A percentile compares a stretch with the other conserved stretches of the same genome.
Evolutionary conservation across 169 alveolate genomes (phyloP).

Genomic region (Amoebophrya sp.): DNA sequence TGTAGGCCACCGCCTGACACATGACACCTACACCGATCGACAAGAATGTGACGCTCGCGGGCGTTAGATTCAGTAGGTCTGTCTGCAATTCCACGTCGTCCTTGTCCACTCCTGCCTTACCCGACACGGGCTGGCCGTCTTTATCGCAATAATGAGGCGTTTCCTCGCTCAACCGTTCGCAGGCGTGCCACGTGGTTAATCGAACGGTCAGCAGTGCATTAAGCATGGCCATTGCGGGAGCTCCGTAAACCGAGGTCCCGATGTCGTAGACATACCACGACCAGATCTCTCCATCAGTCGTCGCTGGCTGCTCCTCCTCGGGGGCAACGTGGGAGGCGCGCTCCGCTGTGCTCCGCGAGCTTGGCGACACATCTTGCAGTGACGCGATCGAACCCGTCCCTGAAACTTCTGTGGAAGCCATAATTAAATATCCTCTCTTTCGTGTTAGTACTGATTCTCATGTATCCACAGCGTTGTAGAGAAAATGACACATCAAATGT

Average conservation of each 20-base stretch:
- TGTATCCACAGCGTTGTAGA: too few species aligned
- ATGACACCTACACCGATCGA: neutral
- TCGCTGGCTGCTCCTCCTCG: too few species aligned
- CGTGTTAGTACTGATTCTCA: too few species aligned
- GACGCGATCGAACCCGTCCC: too few species aligned
- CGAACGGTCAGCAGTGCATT: neutral
- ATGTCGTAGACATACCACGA: neutral
- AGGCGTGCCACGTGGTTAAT: neutral
- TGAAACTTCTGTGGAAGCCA: too few species aligned
- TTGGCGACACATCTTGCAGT: too few species aligned
- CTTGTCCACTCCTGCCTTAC: neutral
- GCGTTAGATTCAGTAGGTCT: neutral
- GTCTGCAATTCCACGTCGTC: neutral
- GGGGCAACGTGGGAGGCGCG: too few species aligned
- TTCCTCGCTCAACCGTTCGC: neutral
- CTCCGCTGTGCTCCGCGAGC: too few species aligned
- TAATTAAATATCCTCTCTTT: too few species aligned
- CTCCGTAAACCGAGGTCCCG: neutral
- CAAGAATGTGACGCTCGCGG: neutral
- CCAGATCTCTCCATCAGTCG: too few species aligned
- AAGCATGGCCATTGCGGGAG: neutral
- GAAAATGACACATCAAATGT: too few species aligned
- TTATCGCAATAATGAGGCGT: too few species aligned
- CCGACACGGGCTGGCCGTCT: neutral
- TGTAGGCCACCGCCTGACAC: neutral